Evolutionary conservation across 371 early-diverging fungal genomes (phyloP).

Genomic region (Coemansia sp.): DNA sequence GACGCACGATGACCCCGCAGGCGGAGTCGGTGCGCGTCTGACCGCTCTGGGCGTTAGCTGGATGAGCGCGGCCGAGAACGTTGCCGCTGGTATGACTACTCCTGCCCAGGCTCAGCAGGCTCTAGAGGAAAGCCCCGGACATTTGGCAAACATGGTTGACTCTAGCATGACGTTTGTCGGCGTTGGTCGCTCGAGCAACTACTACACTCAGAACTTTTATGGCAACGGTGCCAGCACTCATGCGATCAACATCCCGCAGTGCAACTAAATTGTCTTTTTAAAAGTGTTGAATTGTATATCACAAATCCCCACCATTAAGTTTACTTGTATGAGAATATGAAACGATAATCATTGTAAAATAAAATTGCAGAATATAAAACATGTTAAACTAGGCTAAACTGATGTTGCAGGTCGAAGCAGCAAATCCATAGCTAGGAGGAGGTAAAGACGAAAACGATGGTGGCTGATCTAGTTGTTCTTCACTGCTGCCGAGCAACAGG

Average conservation of each 20-base stretch:
- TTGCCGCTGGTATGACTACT: conserved; percentile 49
- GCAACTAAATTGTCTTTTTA: conserved; percentile 21
- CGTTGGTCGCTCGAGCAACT: conserved; percentile 27
- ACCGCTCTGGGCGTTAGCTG: conserved; percentile 33
- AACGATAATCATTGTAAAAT: background rate
- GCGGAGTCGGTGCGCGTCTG: conserved; percentile 48
- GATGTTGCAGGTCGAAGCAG: background rate
- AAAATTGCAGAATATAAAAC: background rate
- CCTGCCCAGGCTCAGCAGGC: conserved; percentile 41
- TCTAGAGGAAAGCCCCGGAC: conserved; percentile 48
- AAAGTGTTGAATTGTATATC: background rate
- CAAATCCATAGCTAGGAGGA: conserved; percentile 24
- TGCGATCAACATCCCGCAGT: conserved; percentile 31
- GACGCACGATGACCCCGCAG: conserved; percentile 51
- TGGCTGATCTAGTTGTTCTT: too few relatives aligned
- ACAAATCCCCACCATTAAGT: background rate
- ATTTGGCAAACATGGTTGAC: conserved; percentile 51
- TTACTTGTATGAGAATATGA: background rate
- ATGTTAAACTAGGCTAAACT: background rate
- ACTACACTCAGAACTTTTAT: conserved; percentile 50
- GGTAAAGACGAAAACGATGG: background rate
- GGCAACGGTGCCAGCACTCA: conserved; percentile 17
- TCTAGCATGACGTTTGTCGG: conserved; percentile 43
- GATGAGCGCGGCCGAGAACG: conserved; percentile 50
- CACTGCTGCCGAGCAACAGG: conserved; percentile 17